Conservation (phyloP, 495 filamentous ascomycete species). For the Oidiodendron maius region DNA sequence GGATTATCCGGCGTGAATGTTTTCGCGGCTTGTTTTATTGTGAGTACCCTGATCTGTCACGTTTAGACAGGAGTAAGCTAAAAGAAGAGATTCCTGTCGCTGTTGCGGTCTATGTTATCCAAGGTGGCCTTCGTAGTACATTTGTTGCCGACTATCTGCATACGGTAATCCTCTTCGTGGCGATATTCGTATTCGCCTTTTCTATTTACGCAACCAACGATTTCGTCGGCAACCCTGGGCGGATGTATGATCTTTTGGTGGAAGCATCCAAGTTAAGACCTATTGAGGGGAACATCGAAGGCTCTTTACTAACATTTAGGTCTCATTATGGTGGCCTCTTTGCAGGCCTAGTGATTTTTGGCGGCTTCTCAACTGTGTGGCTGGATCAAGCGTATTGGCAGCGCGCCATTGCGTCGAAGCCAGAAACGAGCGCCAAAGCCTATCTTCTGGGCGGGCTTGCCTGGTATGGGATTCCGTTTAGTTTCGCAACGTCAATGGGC, state of each 20-base stretch:
- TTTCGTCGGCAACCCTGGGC: conserved; percentile 34
- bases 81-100: conserved; percentile 25
- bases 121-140: conserved; percentile 31
- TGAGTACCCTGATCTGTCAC: no score
- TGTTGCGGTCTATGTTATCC: conserved; percentile 26
- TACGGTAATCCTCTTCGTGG: conserved; percentile 30
- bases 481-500: conserved; percentile 87
- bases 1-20: conserved; percentile 19
- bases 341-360: conserved; percentile 86
- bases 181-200: conserved; percentile 45
- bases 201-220: conserved; percentile 37
- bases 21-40: conserved; percentile 19
- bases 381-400: conserved; percentile 65
- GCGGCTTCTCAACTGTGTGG: conserved; percentile 59
- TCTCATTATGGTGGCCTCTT: conserved; percentile 75
- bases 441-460: conserved; percentile 86
- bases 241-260: conserved; percentile 42
- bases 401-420: conserved; percentile 87
- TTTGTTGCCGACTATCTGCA: conserved; percentile 37
- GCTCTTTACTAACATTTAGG: conserved; percentile 47
- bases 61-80: no score
- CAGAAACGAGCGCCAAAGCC: conserved; percentile 79
- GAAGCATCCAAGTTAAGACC: conserved; percentile 38
- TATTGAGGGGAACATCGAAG: conserved; percentile 40
- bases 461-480: conserved; percentile 96